Conservation (phyloP, 371 early-diverging fungal genomes). For the Apophysomyces trapeziformis region DNA sequence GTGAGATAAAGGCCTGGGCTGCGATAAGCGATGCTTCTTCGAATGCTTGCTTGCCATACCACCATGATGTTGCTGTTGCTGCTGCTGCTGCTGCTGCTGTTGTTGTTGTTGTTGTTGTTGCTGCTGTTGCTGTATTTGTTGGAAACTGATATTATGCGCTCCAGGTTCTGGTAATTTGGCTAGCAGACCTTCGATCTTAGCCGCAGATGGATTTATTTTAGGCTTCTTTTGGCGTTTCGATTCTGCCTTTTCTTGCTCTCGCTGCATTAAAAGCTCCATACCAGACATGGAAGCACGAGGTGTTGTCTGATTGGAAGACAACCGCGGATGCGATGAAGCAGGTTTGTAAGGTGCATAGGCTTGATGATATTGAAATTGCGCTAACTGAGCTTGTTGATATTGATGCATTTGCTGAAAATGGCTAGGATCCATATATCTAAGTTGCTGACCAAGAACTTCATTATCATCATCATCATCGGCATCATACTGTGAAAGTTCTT, state of each 20-base stretch:
- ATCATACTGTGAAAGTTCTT: constrained; percentile 9
- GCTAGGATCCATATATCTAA: constrained; percentile 1
- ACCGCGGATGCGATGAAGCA: constrained; percentile 2
- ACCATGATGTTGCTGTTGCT: background rate
- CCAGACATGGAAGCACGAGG: constrained; percentile 17
- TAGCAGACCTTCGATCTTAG: constrained; percentile 17
- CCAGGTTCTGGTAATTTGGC: constrained; percentile 23
- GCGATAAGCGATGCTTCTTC: background rate
- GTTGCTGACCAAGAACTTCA: constrained; percentile 10
- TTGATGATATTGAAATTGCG: constrained; percentile 18
- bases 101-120: background rate
- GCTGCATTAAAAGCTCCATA: constrained; percentile 22
- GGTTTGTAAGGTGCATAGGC: constrained; percentile 11
- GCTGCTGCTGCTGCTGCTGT: too few species aligned
- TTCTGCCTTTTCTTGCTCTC: constrained; percentile 27
- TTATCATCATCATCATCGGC: constrained; percentile 11
- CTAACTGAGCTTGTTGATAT: constrained; percentile 28
- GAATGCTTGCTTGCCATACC: background rate
- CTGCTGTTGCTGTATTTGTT: constrained; percentile 14
- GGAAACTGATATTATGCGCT: constrained; percentile 25
- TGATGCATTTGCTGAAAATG: constrained; percentile 24
- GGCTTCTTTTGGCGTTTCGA: constrained; percentile 22
- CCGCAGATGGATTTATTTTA: constrained; percentile 16
- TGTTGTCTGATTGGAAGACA: background rate
- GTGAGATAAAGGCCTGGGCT: background rate